Evolutionary conservation across 2,329 filamentous ascomycete genomes (phyloP), one percentile per base, ranked within the genome.

Genomic region (Aspergillus neotritici): DNA sequence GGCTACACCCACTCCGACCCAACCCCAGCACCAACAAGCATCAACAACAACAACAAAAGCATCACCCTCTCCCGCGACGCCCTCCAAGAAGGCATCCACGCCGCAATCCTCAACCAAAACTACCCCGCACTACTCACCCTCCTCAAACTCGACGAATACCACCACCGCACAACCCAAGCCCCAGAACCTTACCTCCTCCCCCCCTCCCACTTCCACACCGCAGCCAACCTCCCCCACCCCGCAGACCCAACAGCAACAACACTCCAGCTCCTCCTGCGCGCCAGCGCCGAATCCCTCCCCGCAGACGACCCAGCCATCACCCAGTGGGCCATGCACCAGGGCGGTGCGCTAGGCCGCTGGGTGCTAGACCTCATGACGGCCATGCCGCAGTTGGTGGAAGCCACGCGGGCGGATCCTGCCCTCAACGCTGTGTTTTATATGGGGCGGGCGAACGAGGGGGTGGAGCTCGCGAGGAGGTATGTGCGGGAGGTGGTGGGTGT

Each of bases 51-150:
- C 9, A 31, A 39, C 32, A 43, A 42, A 12, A 40, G 52, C 30
- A 37, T 57, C 36, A 17, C 43, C 10, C 50, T 70, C 7, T 62
- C 68, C 3, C 60, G 56, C 2, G 50, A 54, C 3, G 56, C 57
- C 0, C 45, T 70, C 2, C 65, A 69, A n/a, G 47, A 63, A 21
- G 69, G 70, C 7, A 64, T 73, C 37, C 56, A 58, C 17, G 60
- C 55, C 3, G 70, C 71, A 8, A 62, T 73, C 8, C 25, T 53
- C 6, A 54, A 62, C 5, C 45, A 56, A 9, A 64, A 71, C 29
- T 25, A 45, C 2, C 41, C 46, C 4, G 65, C 63, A 0, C 54
- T 71, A 4, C 42, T 52, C 5, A 55, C 54, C 10, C 55, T 73
- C 5, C 56, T 71, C 13, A 67, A 67, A 39, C 50, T 71, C 5